Percentiles rank a stretch among this genome's conserved stretches.
Conservation (phyloP, 148 eudicot genomes). For the Amaranthus cruentus region DNA sequence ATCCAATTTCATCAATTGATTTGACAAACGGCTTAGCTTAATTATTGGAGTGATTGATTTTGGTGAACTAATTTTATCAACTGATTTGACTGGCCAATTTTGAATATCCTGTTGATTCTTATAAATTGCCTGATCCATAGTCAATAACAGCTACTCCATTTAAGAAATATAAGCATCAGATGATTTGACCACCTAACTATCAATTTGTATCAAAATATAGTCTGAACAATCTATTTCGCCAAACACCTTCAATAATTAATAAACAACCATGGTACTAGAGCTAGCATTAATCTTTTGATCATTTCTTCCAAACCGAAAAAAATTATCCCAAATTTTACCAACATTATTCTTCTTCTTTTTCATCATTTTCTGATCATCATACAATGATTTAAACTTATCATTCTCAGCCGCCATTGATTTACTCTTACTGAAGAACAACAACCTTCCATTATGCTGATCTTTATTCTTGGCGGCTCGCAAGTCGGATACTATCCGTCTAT, state of each 20-base stretch:
- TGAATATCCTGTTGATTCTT: too few relatives aligned
- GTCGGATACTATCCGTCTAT: conserved; percentile 20
- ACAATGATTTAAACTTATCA: not conserved
- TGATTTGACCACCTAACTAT: too few relatives aligned
- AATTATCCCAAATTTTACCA: conserved; percentile 51
- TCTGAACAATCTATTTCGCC: not conserved
- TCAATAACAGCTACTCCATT: too few relatives aligned
- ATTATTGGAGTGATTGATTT: too few relatives aligned
- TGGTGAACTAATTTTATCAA: too few relatives aligned
- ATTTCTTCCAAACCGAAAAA: conserved; percentile 36
- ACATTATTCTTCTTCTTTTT: conserved; percentile 31
- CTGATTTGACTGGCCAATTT: too few relatives aligned
- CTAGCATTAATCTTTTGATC: conserved; percentile 15
- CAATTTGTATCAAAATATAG: too few relatives aligned
- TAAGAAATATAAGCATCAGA: too few relatives aligned
- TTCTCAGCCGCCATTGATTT: conserved; percentile 38
- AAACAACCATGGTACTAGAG: conserved; percentile 21
- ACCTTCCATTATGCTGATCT: not conserved
- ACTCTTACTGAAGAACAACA: conserved; percentile 37
- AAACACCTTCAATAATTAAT: not conserved
- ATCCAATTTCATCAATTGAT: too few relatives aligned
- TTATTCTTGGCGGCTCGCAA: not conserved
- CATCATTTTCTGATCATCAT: conserved; percentile 11
- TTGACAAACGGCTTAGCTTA: too few relatives aligned
- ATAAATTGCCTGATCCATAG: too few relatives aligned